Evolutionary conservation across 257 asterid genomes (phyloP), one percentile per base, ranked within the genome.

Genomic region (Solanum chilense): DNA sequence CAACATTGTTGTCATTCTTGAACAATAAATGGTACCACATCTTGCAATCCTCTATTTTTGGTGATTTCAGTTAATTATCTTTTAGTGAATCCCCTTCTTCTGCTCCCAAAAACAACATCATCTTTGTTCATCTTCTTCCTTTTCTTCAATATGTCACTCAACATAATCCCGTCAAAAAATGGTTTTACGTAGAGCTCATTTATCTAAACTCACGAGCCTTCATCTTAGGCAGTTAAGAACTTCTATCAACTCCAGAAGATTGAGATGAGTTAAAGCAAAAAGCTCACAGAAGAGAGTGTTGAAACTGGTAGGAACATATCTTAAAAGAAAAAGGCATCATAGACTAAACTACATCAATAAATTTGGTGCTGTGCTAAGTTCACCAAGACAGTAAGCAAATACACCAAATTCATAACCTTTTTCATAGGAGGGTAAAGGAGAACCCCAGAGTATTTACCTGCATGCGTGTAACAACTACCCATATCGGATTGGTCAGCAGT

Each of bases 401-500:
- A 52, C 69, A 81, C 45, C 18, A 20, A 81, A 29, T 31, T 18
- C 69, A 78, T 45, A 27, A 15, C 27, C 44, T 47, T 80, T 29
- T 27, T 16, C 69, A 29, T 16, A 81, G 69, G 44, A 81, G 69
- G 42, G 60, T 76, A 76, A 45, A 80, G 27, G 85, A 47, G 85
- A 81, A 49, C 45, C 85, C 44, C 31, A 49, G 45, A 31, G 69
- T 29, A 44, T 52, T 49, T 89, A 94, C 99, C 98, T 97, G 99
- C 99, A 97, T 97, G 89, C 99, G 96, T 49, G 98, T 97, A 91
- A 97, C 99, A 70, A 97, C 96, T 87, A 97, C 95, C 99, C 99
- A 97, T 58, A 97, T 95, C 87, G 99, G 99, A 93, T 92, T 95
- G 29, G 98, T 97, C 89, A 97, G 94, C 93, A 97, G 94, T 88